These are phyloP conservation scores for Pharus latifolius DNA, from an alignment of 176 grass and related monocot species.

Conservation along the genomic window DNA sequence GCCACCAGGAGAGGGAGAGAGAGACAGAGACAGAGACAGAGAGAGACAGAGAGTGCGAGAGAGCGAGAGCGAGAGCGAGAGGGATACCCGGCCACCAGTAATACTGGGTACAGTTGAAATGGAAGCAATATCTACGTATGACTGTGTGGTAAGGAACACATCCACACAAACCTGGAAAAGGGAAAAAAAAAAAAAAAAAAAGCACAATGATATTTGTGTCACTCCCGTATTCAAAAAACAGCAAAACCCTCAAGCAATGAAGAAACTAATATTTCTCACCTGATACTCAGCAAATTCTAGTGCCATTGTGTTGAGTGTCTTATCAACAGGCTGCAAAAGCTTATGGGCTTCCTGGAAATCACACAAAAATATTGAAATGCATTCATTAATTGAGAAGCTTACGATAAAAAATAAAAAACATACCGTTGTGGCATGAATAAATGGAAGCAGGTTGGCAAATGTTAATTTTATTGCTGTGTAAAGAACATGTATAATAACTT, in stretches of 20 bases:
- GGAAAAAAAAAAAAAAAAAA: not conserved
- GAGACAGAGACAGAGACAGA: too few relatives aligned
- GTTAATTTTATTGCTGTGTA: not conserved
- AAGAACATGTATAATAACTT: slow-evolving; percentile 1
- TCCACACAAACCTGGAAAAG: slow-evolving; percentile 91
- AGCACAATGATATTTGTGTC: not conserved
- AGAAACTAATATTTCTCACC: slow-evolving; percentile 38
- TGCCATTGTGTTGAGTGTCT: slow-evolving; percentile 81
- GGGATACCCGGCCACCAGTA: slow-evolving; percentile 59
- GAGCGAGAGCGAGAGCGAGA: too few relatives aligned
- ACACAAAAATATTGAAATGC: not conserved
- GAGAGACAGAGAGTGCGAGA: too few relatives aligned
- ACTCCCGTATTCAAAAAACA: slow-evolving; percentile 1
- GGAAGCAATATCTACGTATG: slow-evolving; percentile 67
- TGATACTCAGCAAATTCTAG: slow-evolving; percentile 85
- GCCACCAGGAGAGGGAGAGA: too few relatives aligned
- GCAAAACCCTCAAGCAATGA: not conserved
- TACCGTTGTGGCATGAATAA: not conserved
- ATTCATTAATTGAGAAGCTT: not conserved
- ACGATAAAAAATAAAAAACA: not conserved
- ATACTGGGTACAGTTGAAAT: slow-evolving; percentile 58
- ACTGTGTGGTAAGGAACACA: slow-evolving; percentile 69
- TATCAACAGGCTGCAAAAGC: slow-evolving; percentile 67
- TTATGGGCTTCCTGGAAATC: slow-evolving; percentile 59
- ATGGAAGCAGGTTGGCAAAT: not conserved